These are phyloP conservation scores for Lactifluus subvellereus DNA, from an alignment of 768 basidiomycete genomes.

Conservation along the genomic window DNA sequence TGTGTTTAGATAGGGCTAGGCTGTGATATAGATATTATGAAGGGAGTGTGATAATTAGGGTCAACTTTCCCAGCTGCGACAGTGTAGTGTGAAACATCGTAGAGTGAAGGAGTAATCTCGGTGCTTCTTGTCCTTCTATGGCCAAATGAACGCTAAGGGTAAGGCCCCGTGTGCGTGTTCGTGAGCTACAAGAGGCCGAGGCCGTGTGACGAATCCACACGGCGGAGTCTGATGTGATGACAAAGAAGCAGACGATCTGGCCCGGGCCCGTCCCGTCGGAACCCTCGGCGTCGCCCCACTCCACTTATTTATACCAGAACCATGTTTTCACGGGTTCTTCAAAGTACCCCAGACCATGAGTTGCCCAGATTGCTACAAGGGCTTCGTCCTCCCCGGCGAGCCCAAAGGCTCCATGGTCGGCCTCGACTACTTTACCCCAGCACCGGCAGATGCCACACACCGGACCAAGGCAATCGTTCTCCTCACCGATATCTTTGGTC, in stretches of 20 bases:
- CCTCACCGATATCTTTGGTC: constrained; percentile 53
- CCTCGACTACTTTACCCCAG: constrained; percentile 42
- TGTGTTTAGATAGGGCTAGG: too few species aligned
- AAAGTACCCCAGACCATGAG: constrained; percentile 17
- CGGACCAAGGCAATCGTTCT: constrained; percentile 42
- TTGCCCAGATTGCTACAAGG: constrained; percentile 36
- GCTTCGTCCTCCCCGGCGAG: constrained; percentile 41
- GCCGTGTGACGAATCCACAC: not conserved
- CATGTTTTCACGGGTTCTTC: not conserved
- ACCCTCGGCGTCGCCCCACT: not conserved
- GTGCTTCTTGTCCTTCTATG: constrained; percentile 5
- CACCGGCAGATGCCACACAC: constrained; percentile 17
- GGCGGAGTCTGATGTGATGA: not conserved
- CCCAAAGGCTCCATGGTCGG: constrained; percentile 39
- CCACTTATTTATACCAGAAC: not conserved
- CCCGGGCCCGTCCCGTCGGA: too few species aligned
- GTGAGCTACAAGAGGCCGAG: too few species aligned
- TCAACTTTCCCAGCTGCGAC: constrained; percentile 9
- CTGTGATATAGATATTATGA: too few species aligned
- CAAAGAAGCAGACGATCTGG: not conserved
- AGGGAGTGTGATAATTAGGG: too few species aligned
- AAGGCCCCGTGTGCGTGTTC: not conserved
- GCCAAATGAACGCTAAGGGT: constrained; percentile 26
- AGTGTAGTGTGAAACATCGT: constrained; percentile 16
- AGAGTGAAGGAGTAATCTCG: not conserved